Base-by-base conservation (phyloP, 352 stramenopile genomes). In the Pythium coloratum region DNA sequence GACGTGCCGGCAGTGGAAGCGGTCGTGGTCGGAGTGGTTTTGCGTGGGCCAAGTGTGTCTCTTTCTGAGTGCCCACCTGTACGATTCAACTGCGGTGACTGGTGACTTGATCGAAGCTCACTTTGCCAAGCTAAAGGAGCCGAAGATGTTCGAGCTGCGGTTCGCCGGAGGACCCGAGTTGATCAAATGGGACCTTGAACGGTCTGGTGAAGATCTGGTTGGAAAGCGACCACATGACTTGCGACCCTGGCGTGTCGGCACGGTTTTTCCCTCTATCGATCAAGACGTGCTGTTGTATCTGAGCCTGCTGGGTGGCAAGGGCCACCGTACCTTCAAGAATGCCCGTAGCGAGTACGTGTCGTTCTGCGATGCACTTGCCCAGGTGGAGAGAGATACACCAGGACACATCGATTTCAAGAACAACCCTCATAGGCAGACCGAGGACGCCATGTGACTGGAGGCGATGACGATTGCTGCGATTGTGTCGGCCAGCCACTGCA, bases 271-370 rank as follows among this genome's bases (percentile, higher is more conserved):
- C 10, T 10, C 34, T 51, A 66, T 78, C 1, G 42, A 71, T 5
- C 34, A 75, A 33, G 72, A 79, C 28, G 13, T 80, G 54, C 14
- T 80, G 60, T 62, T 80, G 49, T 77, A 80, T 32, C 38, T 80
- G 24, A 59, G 67, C 20, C 46, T 80, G 24, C 47, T 80, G 40
- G 70, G 62, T 3, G 73, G 73, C 8, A 75, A 77, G 18, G 2
- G 13, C 42, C 7, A 50, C 8, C 42, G 42, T 13, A 9, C 42
- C 1, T 24, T 50, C 42, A 3, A 1, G 18, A 26, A 50, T 9
- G 42, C 6, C 26, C 42, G 42, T 9, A 16, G 42, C n/a, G 42
- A 50, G 42, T 50, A 28, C 13, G 42, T 50, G 42, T 26, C 42
- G 42, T 26, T 28, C 16, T 50, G n/a, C 42, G 42, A 12, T 2